Base-by-base conservation (phyloP, 257 asterid genomes). In the Scutellaria galericulata region DNA sequence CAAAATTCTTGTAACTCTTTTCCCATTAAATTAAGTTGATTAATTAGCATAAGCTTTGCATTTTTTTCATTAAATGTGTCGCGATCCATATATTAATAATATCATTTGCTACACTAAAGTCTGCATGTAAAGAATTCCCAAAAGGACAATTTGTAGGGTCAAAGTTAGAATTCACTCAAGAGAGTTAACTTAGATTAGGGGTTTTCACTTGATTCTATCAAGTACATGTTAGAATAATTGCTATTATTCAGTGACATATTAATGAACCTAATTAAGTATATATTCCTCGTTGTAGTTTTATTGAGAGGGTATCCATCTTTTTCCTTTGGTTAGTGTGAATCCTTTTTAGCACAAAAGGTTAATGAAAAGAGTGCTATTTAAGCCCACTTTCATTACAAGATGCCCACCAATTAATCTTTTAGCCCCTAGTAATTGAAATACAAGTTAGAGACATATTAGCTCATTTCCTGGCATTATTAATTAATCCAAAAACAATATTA, bases 291-390 rank as follows among this genome's bases (percentile, higher is more conserved):
- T 59, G 9, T 14, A n/a, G 69, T 41, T 42, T 68, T 15, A 50
- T 66, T 50, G 56, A 64, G 62, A 6, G 52, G 73, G 83, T 65
- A 74, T 77, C 83, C 71, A 71, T 62, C 76, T 81, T 66, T 80
- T 52, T 45, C 75, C 67, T 64, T 67, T 73, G 76, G 73, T 66
- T 72, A 71, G 90, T 81, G 84, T 81, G 82, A 68, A 62, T 45
- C 75, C 87, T 84, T 87, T 85, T 85, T 85, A 80, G 81, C 77
- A 82, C 62, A 76, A 86, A 88, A 82, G 85, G 78, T 77, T 77
- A 80, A 10, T 39, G 40, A 66, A 73, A 80, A 71, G 67, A 75
- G 75, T 74, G 86, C 70, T 63, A 63, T 78, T 67, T 48, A 60
- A 44, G 45, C 79, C 76, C 86, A 81, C 87, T 75, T 74, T 80